Base-by-base conservation (phyloP, 2,329 filamentous ascomycete species). In the Exophiala dermatitidis region DNA sequence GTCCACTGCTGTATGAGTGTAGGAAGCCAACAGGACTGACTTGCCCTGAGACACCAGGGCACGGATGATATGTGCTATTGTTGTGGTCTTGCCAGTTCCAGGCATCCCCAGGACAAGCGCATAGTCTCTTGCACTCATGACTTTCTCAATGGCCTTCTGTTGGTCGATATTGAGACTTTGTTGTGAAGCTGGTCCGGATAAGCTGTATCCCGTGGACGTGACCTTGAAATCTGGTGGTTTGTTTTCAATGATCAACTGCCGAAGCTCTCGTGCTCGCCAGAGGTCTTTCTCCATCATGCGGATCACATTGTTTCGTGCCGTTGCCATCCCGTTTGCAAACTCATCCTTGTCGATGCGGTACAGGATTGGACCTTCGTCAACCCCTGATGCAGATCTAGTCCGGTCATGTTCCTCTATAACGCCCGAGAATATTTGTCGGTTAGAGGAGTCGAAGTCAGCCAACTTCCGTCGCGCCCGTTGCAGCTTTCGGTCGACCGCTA, bases 21-120 rank as follows among this genome's bases (percentile, higher is more conserved):
- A 97, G 0, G 90, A 96, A 0, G 93, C 94, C 38, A 98, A 74
- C 4, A 98, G 75, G 9, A 98, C 90, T 52, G 87, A 95, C 72
- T 97, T 97, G 7, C 89, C 86, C 68, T 95, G 88, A 0, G 85
- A 83, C 3, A 93, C 85, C 31, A 98, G 76, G 0, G 91, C 88
- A 42, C 88, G 84, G 64, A 98, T 97, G 62, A 98, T 96, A 67
- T 97, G 90, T 3, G 91, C 90, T 65, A 98, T 97, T 0, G 93
- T 98, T 0, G 93, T 98, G 2, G 93, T 98, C 71, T 98, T 98
- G 53, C 93, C 93, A 0, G 93, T 98, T 5, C 93, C 93, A 1
- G 93, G 93, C 93, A 98, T 98, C 30, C 93, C 93, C 19, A 98
- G 80, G 8, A 98, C 90, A n/a, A 98, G 77, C 5, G 93, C 91